Base-by-base conservation (phyloP, 1,284 basidiomycete genomes). In the Fomitiporia mediterranea region DNA sequence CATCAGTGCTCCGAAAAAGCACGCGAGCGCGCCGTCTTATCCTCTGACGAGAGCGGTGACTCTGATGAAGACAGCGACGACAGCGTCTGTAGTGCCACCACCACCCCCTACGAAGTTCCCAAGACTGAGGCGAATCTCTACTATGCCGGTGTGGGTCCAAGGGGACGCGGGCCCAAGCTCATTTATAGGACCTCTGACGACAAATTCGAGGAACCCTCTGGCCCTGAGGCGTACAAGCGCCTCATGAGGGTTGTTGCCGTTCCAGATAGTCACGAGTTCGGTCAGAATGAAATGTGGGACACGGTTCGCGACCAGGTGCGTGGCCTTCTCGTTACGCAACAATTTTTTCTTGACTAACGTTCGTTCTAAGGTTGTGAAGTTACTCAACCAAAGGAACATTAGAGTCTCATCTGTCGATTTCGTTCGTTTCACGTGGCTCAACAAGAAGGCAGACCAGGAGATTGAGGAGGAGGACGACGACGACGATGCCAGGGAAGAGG, bases 171-270 rank as follows among this genome's bases (percentile, higher is more conserved):
- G 13, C 74, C 74, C 44, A 69, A 69, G 64, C 65, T 75, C 17
- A 67, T 75, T 60, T 73, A 63, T 59, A 61, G 74, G 63, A 68
- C 65, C 3, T 74, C 70, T 4, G 50, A 38, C 25, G 73, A 75
- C 55, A 52, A 56, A 9, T 76, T 70, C 64, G 59, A 53, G 25
- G 53, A 51, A 51, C 72, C 72, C 21, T 46, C 64, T 54, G 74
- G 72, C 37, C 71, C 72, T 44, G 63, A 66, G 65, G 47, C 51
- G 17, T 57, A 71, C 47, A 46, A 2, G 52, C 71, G 73, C 44
- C 34, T 62, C 28, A 74, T 74, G 71, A 34, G 55, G 61, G 57
- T 75, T 62, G 42, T 65, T 15, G 9, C 62, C 27, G 72, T 74
- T 53, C 60, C 62, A 9, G 69, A 71, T 6, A 37, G 65, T 56